A percentile compares a stretch with the other conserved stretches of the same genome.
Conservation (phyloP, 2,329 filamentous ascomycete species). For the Septoria linicola region DNA sequence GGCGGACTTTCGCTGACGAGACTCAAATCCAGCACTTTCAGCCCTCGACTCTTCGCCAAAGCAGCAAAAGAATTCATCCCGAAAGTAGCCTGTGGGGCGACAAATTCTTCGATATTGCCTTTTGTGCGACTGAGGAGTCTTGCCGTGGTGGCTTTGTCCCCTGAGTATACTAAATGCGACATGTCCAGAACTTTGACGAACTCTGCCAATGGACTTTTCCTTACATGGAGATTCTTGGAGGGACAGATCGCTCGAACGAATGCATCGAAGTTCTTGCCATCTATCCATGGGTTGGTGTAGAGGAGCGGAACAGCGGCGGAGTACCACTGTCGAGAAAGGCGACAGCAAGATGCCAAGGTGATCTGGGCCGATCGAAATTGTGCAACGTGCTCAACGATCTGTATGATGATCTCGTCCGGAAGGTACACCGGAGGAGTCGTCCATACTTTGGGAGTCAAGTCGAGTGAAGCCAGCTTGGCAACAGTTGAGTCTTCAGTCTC, state of each 20-base stretch:
- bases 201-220: constrained; percentile 49
- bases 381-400: constrained; percentile 50
- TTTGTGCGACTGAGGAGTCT: constrained; percentile 57
- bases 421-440: constrained; percentile 42
- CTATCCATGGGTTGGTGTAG: constrained; percentile 54
- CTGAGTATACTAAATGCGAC: constrained; percentile 57
- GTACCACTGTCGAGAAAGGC: constrained; percentile 59
- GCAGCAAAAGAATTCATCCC: constrained; percentile 57
- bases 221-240: constrained; percentile 49
- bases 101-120: constrained; percentile 52
- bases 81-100: constrained; percentile 59
- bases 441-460: constrained; percentile 21
- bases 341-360: constrained; percentile 53
- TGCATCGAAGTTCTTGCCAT: constrained; percentile 53
- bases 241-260: constrained; percentile 59
- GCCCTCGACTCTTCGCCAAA: constrained; percentile 54
- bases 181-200: constrained; percentile 56
- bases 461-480: constrained; percentile 2
- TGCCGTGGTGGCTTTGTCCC: constrained; percentile 57
- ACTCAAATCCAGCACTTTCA: constrained; percentile 54
- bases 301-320: constrained; percentile 51
- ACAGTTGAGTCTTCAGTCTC: constrained; percentile 10
- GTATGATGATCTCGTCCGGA: constrained; percentile 55
- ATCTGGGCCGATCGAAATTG: constrained; percentile 43
- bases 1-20: constrained; percentile 53